Evolutionary conservation across 176 grass and related monocot genomes (phyloP).

Genomic region (Alopecurus myosuroides): DNA sequence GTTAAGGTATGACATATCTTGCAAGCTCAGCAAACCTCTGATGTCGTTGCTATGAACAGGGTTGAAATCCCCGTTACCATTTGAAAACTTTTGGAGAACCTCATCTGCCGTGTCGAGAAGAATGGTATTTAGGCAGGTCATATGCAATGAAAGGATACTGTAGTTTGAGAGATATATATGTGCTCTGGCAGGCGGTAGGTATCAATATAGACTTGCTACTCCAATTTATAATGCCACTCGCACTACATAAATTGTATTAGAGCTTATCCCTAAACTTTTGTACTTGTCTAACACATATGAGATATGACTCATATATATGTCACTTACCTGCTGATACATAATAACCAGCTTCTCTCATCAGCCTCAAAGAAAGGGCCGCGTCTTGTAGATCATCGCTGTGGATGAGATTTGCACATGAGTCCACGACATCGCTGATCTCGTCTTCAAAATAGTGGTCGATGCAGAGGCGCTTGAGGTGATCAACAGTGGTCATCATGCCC

Average conservation of each 20-base stretch:
- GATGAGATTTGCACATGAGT: not conserved
- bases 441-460: conserved; percentile 47
- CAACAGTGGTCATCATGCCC: conserved; percentile 15
- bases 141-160: not conserved
- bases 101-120: not conserved
- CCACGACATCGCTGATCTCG: not conserved
- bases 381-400: conserved; percentile 7
- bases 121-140: not conserved
- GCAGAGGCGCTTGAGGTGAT: conserved; percentile 45
- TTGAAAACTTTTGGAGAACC: not conserved
- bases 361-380: conserved; percentile 23
- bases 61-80: conserved; percentile 27
- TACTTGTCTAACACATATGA: no score
- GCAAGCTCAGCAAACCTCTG: conserved; percentile 47
- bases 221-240: not conserved
- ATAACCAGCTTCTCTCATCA: conserved; percentile 45
- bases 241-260: not conserved
- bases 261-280: not conserved
- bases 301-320: no score
- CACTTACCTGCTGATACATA: conserved; percentile 37
- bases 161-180: not conserved
- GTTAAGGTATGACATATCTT: conserved; percentile 57
- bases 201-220: not conserved
- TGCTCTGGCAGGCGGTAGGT: not conserved
- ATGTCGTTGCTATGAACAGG: conserved; percentile 8